Evolutionary conservation across 2,329 filamentous ascomycete genomes (phyloP), one percentile per base, ranked within the genome.

Genomic region (Kalaharituber pfeilii): DNA sequence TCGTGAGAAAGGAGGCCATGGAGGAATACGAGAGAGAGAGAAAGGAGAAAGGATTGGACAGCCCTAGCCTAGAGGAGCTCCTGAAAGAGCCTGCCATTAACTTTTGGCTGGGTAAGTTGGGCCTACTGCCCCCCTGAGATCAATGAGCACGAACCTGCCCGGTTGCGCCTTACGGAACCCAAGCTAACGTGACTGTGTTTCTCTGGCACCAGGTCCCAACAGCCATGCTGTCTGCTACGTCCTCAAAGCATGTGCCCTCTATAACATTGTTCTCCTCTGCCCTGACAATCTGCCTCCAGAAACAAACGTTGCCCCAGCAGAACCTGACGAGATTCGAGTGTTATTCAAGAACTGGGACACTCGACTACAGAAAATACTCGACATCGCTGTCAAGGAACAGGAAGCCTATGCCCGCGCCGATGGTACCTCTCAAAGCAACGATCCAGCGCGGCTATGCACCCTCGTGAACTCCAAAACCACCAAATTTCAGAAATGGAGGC

Each of bases 401-500:
- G n/a, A n/a, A n/a, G n/a, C n/a, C n/a, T n/a, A n/a, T n/a, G n/a
- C n/a, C n/a, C n/a, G n/a, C n/a, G n/a, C n/a, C n/a, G n/a, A n/a
- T n/a, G n/a, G n/a, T n/a, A 28, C 30, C 49, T 1, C 54, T 54
- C 20, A 56, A 56, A 52, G n/a, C 54, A 24, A 56, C 56, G 24
- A 54, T 50, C 9, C 56, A 56, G 24, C 29, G 52, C 9, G 57
- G 53, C 1, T 58, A 54, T 53, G 56, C 54, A n/a, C 39, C 54
- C 18, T 56, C 54, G 52, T 18, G 50, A 56, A 26, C 27, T 9
- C 53, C 18, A 51, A 69, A 30, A 66, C 66, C 3, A 64, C 74
- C 55, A 74, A 79, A 63, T 76, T 81, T 25, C 78, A 75, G 64
- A 79, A 82, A 66, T 82, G 79, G 79, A 73, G 75, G 56, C 69